Conservation (phyloP, 768 basidiomycete species). For the Crepidotus variabilis region DNA sequence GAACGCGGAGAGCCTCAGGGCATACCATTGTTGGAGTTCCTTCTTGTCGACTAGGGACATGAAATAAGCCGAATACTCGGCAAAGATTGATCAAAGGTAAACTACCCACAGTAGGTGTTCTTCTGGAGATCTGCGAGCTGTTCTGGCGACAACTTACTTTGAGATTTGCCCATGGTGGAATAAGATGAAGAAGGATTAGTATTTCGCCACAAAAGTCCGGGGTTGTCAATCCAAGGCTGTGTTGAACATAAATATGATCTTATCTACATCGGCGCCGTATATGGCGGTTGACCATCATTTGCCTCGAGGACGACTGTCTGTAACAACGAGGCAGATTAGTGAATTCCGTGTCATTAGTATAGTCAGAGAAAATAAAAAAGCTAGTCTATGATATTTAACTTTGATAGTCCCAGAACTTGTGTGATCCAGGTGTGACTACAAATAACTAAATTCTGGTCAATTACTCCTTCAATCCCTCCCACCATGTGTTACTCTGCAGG, state of each 20-base stretch:
- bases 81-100: conserved; percentile 4
- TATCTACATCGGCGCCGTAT: conserved; percentile 1
- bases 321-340: conserved; percentile 5
- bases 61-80: conserved; percentile 12
- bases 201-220: background rate
- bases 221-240: conserved; percentile 6
- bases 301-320: conserved; percentile 10
- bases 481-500: conserved; percentile 73
- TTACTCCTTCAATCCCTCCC: conserved; percentile 23
- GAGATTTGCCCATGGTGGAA: conserved; percentile 90
- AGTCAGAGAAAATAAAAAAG: background rate
- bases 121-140: conserved; percentile 95
- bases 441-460: conserved; percentile 7
- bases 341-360: background rate
- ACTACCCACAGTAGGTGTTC: conserved; percentile 87
- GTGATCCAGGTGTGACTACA: background rate
- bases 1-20: background rate
- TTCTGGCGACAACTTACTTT: conserved; percentile 91
- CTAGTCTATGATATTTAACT: background rate
- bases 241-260: conserved; percentile 6
- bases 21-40: conserved; percentile 91
- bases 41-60: conserved; percentile 80
- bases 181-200: conserved; percentile 16
- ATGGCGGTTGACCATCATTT: background rate
- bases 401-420: background rate